Percentiles rank a stretch among this genome's conserved stretches.
Conservation (phyloP, 768 basidiomycete genomes). For the Lentinula raphanica region DNA sequence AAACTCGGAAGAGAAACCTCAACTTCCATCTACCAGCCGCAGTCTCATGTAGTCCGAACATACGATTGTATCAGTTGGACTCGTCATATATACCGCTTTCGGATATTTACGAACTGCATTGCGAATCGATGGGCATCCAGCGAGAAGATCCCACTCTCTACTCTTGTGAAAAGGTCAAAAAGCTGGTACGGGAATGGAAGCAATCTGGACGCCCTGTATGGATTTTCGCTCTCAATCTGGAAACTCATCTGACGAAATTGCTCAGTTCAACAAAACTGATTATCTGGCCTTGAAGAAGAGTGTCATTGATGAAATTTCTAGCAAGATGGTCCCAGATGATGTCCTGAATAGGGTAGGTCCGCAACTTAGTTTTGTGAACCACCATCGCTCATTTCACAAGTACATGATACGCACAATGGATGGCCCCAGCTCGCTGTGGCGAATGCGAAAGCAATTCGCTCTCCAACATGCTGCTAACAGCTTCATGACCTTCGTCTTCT, state of each 20-base stretch:
- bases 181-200: conserved; percentile 58
- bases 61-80: conserved; percentile 88
- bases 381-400: conserved; percentile 34
- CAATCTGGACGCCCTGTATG: conserved; percentile 41
- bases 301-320: conserved; percentile 78
- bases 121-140: conserved; percentile 64
- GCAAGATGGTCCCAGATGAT: conserved; percentile 88
- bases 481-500: conserved; percentile 89
- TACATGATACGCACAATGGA: conserved; percentile 89
- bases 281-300: conserved; percentile 74
- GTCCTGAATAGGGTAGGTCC: conserved; percentile 71
- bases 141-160: conserved; percentile 86
- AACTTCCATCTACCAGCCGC: conserved; percentile 87
- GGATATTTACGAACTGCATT: conserved; percentile 92
- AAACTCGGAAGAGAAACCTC: conserved; percentile 87
- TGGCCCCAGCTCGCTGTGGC: conserved; percentile 83
- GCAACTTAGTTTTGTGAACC: background rate
- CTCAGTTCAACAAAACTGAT: conserved; percentile 57
- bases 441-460: conserved; percentile 96
- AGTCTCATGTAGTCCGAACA: conserved; percentile 74
- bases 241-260: background rate
- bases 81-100: conserved; percentile 86
- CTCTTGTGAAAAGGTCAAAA: conserved; percentile 79
- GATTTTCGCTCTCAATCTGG: background rate
- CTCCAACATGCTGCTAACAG: conserved; percentile 81